A percentile compares a stretch with the other conserved stretches of the same genome.
These are phyloP conservation scores for Aphanomyces invadans DNA, from an alignment of 352 stramenopile genomes.

Conservation along the genomic window DNA sequence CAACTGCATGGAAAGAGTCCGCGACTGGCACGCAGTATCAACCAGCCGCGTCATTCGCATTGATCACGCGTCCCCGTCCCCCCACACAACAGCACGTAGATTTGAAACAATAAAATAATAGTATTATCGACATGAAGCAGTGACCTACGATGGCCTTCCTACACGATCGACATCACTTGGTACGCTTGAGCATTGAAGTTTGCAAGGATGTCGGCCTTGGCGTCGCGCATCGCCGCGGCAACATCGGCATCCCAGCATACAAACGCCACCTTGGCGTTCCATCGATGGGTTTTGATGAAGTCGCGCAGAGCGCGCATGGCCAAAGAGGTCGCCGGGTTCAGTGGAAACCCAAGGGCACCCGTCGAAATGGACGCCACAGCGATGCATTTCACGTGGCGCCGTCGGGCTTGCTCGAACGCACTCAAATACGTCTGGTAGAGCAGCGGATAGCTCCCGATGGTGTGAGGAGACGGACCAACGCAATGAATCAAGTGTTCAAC, in stretches of 20 bases:
- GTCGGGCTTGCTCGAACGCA: constrained; percentile 31
- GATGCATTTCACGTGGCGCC: constrained; percentile 39
- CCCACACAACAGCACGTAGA: too few species aligned
- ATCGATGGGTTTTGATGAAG: constrained; percentile 24
- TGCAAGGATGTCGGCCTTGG: constrained; percentile 9
- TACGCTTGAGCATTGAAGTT: constrained; percentile 14
- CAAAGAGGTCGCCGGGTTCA: neutral
- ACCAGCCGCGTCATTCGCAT: constrained; percentile 13
- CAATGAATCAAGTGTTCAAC: constrained; percentile 54
- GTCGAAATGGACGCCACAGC: constrained; percentile 61
- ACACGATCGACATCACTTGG: constrained; percentile 17
- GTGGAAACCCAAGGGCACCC: constrained; percentile 35
- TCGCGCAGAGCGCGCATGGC: constrained; percentile 18
- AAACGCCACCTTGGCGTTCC: constrained; percentile 17
- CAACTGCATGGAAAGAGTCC: constrained; percentile 7
- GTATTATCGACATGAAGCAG: neutral
- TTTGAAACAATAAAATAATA: neutral
- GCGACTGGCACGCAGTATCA: neutral
- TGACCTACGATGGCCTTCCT: neutral
- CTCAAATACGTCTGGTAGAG: constrained; percentile 53
- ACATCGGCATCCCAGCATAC: constrained; percentile 20
- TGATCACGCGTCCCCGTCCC: neutral
- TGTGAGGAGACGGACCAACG: constrained; percentile 29
- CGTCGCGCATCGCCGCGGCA: neutral
- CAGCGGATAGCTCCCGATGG: constrained; percentile 7